Percentiles rank a stretch among this genome's conserved stretches.
phyloP scores from a whole-genome alignment of 768 basidiomycete genomes.

The Rhizopogon roseolus region DNA sequence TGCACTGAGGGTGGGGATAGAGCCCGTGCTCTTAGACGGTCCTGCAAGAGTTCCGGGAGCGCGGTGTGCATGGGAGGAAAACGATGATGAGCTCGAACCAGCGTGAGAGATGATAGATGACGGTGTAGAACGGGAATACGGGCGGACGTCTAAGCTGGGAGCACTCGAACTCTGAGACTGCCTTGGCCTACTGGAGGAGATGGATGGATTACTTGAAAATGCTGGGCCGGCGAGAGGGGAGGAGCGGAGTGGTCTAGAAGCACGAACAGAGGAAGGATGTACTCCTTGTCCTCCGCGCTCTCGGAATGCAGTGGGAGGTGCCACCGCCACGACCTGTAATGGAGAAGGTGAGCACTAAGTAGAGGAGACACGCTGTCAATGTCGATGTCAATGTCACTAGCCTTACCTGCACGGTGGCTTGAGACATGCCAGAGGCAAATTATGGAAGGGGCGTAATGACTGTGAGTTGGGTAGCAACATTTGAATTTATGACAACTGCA shows the following conservation, averaged over 20 bases:
- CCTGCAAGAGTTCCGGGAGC: background rate
- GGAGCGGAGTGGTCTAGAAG: conserved; percentile 24
- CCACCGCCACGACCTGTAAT: background rate
- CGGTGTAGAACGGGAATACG: conserved; percentile 4
- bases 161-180: conserved; percentile 8
- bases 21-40: background rate
- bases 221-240: conserved; percentile 23
- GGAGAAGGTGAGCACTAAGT: background rate
- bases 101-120: conserved; percentile 15
- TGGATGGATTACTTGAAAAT: conserved; percentile 20
- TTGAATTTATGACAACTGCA: too few species aligned
- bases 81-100: conserved; percentile 17
- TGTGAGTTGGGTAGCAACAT: too few species aligned
- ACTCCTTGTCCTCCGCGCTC: background rate
- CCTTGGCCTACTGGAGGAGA: conserved; percentile 13
- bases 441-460: background rate
- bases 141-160: background rate
- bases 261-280: conserved; percentile 1
- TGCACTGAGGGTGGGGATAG: background rate
- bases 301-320: background rate
- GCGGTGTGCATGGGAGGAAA: conserved; percentile 9
- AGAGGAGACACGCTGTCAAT: too few species aligned
- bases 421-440: background rate
- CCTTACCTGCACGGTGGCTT: background rate
- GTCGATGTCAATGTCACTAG: too few species aligned